Base-by-base conservation (phyloP, 2,329 filamentous ascomycete species). In the Penicillium digitatum region DNA sequence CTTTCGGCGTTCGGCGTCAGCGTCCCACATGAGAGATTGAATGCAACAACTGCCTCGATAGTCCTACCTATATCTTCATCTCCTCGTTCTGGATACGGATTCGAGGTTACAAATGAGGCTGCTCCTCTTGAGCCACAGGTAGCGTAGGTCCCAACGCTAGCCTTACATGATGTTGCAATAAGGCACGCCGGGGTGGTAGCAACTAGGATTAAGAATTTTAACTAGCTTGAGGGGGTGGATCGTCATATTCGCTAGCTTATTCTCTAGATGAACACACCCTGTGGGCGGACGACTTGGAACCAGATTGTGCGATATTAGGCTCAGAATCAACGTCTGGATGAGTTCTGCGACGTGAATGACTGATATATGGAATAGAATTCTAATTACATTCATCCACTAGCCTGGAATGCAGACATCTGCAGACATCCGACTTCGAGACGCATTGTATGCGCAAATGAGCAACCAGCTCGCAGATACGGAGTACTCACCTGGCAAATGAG, bases 331-430 rank as follows among this genome's bases (percentile, higher is more conserved):
- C 52, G 20, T 58, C 58, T 38, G 45, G 24, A 26, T 40, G 12
- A 56, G 22, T 42, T 56, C 16, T 66, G 63, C 51, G 56, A 16
- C 8, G 7, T 34, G 32, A 34, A 7, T n/a, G 2, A 34, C 7
- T 34, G 52, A 37, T 35, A 58, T 59, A 5, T 29, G 39, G 5
- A 38, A 40, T 11, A 56, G 38, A 3, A 26, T 61, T 3, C 38
- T 6, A 61, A 61, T 1, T 54, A 52, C 0, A 56, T 64, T 24
- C 29, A 50, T 16, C 32, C 60, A 3, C 48, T 64, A 5, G 48
- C 63, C 12, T 64, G 59, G 48, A 60, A 62, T 44, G 62, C 58
- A 12, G 56, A 48, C 20, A 46, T 60, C 45, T 62, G 22, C 55
- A 55, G 11, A 44, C 5, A 20, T 46, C 44, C 14, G 48, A 60